A percentile compares a stretch with the other conserved stretches of the same genome.
Evolutionary conservation across 331 rosid genomes (phyloP).

Genomic region (Spiraea crenata): DNA sequence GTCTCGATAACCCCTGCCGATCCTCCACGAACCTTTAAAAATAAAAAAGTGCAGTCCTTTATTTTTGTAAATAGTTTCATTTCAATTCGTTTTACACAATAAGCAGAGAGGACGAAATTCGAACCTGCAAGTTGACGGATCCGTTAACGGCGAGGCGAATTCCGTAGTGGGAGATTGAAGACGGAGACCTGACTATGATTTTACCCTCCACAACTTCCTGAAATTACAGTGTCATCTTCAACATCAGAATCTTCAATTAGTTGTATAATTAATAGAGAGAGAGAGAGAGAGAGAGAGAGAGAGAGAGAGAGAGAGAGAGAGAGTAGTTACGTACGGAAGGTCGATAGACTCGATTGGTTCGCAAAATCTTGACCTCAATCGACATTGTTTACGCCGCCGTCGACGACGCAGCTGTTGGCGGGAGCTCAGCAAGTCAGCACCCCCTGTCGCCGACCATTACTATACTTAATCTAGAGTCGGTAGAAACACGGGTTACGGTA

Average conservation of each 20-base stretch:
- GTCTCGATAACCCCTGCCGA: conserved; percentile 51
- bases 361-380: conserved; percentile 71
- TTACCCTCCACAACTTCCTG: conserved; percentile 82
- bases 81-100: conserved; percentile 12
- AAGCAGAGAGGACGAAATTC: conserved; percentile 8
- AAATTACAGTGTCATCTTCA: conserved; percentile 14
- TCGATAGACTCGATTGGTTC: conserved; percentile 65
- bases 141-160: conserved; percentile 69
- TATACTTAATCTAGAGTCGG: not conserved
- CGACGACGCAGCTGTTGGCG: not conserved
- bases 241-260: not conserved
- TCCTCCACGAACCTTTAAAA: conserved; percentile 79
- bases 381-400: conserved; percentile 47
- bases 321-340: conserved; percentile 68
- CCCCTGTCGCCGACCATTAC: not conserved
- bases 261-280: not conserved
- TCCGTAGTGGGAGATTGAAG: conserved; percentile 77
- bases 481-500: too few species aligned
- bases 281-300: conserved; percentile 15
- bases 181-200: conserved; percentile 52
- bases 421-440: not conserved
- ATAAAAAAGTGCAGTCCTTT: not conserved
- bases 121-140: conserved; percentile 79
- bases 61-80: not conserved
- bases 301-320: conserved; percentile 15